A percentile compares a stretch with the other conserved stretches of the same genome.
Conservation (phyloP, 805 yeast genomes). For the Ogataea ganodermae region DNA sequence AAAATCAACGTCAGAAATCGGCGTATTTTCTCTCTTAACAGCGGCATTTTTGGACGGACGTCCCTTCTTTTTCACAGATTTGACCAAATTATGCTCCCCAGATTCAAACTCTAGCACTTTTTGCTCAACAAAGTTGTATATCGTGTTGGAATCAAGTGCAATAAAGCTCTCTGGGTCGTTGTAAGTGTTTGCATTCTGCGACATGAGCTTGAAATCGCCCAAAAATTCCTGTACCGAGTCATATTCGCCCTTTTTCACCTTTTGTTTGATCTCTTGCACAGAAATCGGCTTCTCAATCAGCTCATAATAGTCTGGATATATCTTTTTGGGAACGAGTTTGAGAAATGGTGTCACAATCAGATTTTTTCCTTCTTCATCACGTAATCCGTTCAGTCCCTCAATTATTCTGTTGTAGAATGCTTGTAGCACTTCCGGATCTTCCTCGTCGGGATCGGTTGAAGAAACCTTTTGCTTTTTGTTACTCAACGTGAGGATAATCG, state of each 20-base stretch:
- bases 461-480: conserved; percentile 22
- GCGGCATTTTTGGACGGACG: not conserved
- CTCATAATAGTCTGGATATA: conserved; percentile 79
- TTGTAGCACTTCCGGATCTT: conserved; percentile 26
- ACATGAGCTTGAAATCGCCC: conserved; percentile 66
- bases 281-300: conserved; percentile 68
- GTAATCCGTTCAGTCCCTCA: conserved; percentile 34
- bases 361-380: conserved; percentile 37
- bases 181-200: conserved; percentile 68
- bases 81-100: not conserved
- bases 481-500: conserved; percentile 15
- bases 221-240: conserved; percentile 45
- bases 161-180: conserved; percentile 69
- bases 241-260: conserved; percentile 41
- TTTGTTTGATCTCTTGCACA: conserved; percentile 60
- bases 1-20: conserved; percentile 10
- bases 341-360: conserved; percentile 54
- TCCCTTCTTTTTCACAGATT: conserved; percentile 7
- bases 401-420: conserved; percentile 38
- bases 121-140: conserved; percentile 57
- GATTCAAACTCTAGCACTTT: conserved; percentile 41
- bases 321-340: conserved; percentile 69
- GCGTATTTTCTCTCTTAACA: conserved; percentile 1
- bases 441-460: not conserved
- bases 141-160: conserved; percentile 61